These are phyloP conservation scores for Aphanomyces euteiches DNA, from an alignment of 352 stramenopile species.

Conservation along the genomic window DNA sequence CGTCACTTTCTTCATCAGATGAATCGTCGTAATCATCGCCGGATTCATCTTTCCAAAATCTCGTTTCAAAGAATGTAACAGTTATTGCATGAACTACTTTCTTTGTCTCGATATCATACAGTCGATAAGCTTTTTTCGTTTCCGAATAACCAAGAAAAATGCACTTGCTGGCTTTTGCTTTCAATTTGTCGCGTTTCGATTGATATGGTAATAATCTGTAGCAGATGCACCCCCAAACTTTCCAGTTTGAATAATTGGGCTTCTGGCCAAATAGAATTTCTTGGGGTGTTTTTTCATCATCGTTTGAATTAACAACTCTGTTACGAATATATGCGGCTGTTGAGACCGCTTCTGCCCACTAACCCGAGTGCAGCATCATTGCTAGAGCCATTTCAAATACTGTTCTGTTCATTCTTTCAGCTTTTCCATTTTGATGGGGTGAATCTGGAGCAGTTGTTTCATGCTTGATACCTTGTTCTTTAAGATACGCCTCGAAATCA, in stretches of 20 bases:
- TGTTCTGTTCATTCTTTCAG: slow-evolving; percentile 1
- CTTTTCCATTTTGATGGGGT: background rate
- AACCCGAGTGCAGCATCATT: background rate
- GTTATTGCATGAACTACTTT: background rate
- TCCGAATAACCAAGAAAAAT: slow-evolving; percentile 6
- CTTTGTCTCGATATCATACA: background rate
- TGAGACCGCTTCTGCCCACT: background rate
- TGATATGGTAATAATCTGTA: background rate
- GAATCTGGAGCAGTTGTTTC: background rate
- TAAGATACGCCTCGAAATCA: background rate
- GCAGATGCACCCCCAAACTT: background rate
- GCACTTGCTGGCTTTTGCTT: background rate
- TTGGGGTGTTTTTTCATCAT: background rate
- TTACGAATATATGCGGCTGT: background rate
- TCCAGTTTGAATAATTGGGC: background rate
- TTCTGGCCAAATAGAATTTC: background rate
- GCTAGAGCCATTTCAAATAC: background rate
- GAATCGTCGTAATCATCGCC: too few relatives aligned
- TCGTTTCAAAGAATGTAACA: background rate
- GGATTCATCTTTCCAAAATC: too few relatives aligned
- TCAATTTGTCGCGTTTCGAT: background rate
- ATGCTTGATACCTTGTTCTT: background rate
- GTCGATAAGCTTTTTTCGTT: background rate
- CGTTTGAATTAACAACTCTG: background rate
- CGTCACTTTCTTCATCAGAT: too few relatives aligned